phyloP scores from a whole-genome alignment of 495 filamentous ascomycete species.

The Xylaria telfairii region DNA sequence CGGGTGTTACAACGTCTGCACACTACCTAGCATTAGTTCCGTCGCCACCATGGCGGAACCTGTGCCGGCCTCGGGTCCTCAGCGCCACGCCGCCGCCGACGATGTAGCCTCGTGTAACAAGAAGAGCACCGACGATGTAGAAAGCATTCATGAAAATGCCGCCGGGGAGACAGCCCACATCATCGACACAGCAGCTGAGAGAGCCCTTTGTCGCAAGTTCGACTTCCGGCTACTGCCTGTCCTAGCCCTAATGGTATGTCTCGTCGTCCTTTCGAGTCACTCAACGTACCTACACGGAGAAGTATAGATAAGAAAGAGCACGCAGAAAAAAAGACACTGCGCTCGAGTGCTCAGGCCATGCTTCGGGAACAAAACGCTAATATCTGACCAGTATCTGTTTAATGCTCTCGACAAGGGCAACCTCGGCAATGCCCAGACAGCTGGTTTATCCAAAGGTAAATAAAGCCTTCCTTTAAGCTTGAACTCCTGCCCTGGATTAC shows the following conservation, averaged over 20 bases:
- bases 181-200: slow-evolving; percentile 57
- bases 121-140: slow-evolving; percentile 30
- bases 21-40: background rate
- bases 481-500: background rate
- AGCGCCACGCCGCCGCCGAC: background rate
- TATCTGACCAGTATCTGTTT: slow-evolving; percentile 54
- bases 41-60: slow-evolving; percentile 7
- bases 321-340: background rate
- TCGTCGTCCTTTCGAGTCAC: background rate
- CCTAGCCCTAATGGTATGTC: slow-evolving; percentile 65
- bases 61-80: background rate
- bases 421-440: slow-evolving; percentile 74
- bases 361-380: slow-evolving; percentile 6
- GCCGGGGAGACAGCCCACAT: slow-evolving; percentile 26
- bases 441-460: slow-evolving; percentile 51
- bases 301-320: background rate
- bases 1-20: background rate
- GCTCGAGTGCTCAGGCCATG: no score
- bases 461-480: slow-evolving; percentile 37
- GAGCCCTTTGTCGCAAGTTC: slow-evolving; percentile 67
- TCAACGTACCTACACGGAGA: background rate
- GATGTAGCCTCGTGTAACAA: slow-evolving; percentile 20
- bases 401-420: slow-evolving; percentile 73
- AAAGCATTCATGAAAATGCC: slow-evolving; percentile 28
- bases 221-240: slow-evolving; percentile 68